A percentile compares a stretch with the other conserved stretches of the same genome.
Conservation (phyloP, 225 moss, liverwort and hornwort genomes). For the Bryoerythrophyllum caledonicum region DNA sequence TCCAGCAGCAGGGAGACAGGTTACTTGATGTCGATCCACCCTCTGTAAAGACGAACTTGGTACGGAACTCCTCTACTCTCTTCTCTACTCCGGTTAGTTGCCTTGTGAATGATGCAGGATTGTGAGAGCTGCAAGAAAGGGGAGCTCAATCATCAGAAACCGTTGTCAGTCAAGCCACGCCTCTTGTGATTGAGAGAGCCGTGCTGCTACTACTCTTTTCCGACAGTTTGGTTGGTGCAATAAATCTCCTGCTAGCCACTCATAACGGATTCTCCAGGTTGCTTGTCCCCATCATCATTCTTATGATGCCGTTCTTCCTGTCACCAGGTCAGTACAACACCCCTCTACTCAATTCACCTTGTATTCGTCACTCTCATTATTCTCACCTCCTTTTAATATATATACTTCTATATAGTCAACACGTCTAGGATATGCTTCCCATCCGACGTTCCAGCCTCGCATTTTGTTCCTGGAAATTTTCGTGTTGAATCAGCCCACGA, state of each 20-base stretch:
- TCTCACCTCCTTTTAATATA: too few species aligned
- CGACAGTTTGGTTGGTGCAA: conserved; percentile 40
- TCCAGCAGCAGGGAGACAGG: conserved; percentile 1
- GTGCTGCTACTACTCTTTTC: conserved; percentile 23
- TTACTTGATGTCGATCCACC: not conserved
- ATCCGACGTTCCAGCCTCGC: too few species aligned
- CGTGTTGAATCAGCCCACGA: too few species aligned
- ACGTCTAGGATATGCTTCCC: too few species aligned
- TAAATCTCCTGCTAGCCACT: conserved; percentile 45
- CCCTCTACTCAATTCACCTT: not conserved
- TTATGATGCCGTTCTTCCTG: conserved; percentile 31
- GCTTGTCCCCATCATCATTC: conserved; percentile 39
- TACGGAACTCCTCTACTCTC: not conserved
- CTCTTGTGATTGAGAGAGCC: conserved; percentile 37
- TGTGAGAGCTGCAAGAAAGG: not conserved
- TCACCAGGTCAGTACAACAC: conserved; percentile 24
- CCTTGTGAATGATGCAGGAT: not conserved
- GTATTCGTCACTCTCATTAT: too few species aligned
- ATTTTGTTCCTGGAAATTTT: too few species aligned
- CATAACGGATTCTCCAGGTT: conserved; percentile 30
- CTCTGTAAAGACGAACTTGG: conserved; percentile 10
- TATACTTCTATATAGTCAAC: too few species aligned
- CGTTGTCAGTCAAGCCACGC: conserved; percentile 37
- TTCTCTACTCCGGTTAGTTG: not conserved
- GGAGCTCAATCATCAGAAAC: conserved; percentile 18